Evolutionary conservation across 2,329 filamentous ascomycete genomes (phyloP).

Genomic region (Fusarium poae): DNA sequence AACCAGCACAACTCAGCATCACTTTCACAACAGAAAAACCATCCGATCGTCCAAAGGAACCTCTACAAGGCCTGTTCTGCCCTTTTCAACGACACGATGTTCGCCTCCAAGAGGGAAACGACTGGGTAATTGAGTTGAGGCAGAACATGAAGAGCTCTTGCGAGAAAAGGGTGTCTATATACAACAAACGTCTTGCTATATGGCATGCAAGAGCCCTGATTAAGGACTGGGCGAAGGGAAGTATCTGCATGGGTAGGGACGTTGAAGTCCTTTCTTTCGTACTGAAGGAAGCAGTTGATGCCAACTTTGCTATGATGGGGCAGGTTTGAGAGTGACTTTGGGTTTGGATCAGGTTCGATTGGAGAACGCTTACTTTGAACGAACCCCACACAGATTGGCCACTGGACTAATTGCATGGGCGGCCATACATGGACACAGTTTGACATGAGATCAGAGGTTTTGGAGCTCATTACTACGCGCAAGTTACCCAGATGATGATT

Average conservation of each 20-base stretch:
- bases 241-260: conserved; percentile 45
- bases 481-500: neutral
- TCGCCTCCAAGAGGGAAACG: conserved; percentile 36
- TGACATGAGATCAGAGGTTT: neutral
- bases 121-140: conserved; percentile 44
- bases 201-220: conserved; percentile 49
- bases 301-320: conserved; percentile 42
- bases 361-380: neutral
- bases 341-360: neutral
- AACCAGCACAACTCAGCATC: conserved; percentile 48
- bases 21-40: conserved; percentile 48
- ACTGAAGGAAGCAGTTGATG: conserved; percentile 35
- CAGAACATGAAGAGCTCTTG: conserved; percentile 42
- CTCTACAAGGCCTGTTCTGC: conserved; percentile 40
- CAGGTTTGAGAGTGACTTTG: rapidly evolving
- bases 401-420: neutral
- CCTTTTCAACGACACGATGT: conserved; percentile 49
- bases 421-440: rapidly evolving
- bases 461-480: neutral
- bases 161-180: conserved; percentile 46
- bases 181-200: conserved; percentile 52
- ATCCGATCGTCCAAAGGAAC: neutral
- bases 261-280: conserved; percentile 44
- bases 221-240: conserved; percentile 45
- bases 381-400: neutral